A percentile compares a stretch with the other conserved stretches of the same genome.
These are phyloP conservation scores for Musa schizocarpa DNA, from an alignment of 176 grass and related monocot genomes.

Conservation along the genomic window DNA sequence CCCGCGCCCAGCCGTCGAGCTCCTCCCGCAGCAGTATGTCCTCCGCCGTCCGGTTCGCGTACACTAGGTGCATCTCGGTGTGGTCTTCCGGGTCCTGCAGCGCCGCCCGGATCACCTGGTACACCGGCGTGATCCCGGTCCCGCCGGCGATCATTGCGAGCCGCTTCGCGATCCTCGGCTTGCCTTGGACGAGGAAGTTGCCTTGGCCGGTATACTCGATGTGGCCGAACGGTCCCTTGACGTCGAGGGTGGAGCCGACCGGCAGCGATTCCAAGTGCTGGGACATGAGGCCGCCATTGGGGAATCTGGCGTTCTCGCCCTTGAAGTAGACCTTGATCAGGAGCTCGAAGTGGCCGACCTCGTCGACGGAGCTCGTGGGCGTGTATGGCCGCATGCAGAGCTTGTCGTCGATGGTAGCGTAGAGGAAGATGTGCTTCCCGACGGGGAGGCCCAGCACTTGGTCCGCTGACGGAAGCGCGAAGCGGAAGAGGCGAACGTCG, in stretches of 20 bases:
- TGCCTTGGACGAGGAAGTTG: slow-evolving; percentile 39
- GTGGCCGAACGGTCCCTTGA: slow-evolving; percentile 60
- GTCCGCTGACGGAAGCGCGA: slow-evolving; percentile 39
- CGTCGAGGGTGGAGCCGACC: slow-evolving; percentile 28
- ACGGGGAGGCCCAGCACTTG: slow-evolving; percentile 47
- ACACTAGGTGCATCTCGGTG: slow-evolving; percentile 76
- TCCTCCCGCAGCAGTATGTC: slow-evolving; percentile 60
- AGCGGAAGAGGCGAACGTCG: slow-evolving; percentile 50
- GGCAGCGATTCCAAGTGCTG: slow-evolving; percentile 62
- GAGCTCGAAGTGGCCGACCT: slow-evolving; percentile 55
- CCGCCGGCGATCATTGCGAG: slow-evolving; percentile 81
- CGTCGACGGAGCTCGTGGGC: slow-evolving; percentile 40
- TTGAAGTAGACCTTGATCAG: slow-evolving; percentile 70
- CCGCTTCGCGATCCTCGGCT: slow-evolving; percentile 24
- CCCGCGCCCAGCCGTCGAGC: slow-evolving; percentile 43
- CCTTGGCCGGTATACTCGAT: slow-evolving; percentile 62
- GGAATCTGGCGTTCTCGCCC: slow-evolving; percentile 43
- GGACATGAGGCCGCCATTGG: slow-evolving; percentile 51
- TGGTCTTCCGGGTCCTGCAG: slow-evolving; percentile 45
- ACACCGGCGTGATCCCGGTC: slow-evolving; percentile 68
- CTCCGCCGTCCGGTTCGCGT: slow-evolving; percentile 63
- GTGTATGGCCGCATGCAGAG: slow-evolving; percentile 72
- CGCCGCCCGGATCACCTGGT: slow-evolving; percentile 85
- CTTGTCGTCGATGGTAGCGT: slow-evolving; percentile 36
- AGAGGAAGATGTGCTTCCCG: slow-evolving; percentile 60